Evolutionary conservation across 2,329 filamentous ascomycete genomes (phyloP).

Genomic region (Fusarium pilosicola): DNA sequence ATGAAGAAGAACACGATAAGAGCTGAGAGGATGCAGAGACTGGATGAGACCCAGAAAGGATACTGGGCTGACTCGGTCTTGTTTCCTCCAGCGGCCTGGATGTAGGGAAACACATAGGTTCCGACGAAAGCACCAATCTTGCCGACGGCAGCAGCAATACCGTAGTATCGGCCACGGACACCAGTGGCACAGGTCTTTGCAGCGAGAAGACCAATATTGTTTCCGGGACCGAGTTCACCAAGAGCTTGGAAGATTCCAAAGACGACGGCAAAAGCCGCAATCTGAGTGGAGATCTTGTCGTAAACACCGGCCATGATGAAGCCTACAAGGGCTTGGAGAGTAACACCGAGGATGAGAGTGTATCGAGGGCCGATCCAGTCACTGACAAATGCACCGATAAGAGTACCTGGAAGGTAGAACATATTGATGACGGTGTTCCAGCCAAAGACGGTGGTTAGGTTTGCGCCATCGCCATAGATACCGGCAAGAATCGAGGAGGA

Average conservation of each 20-base stretch:
- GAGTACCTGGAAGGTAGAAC: constrained; percentile 87
- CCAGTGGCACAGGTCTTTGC: constrained; percentile 90
- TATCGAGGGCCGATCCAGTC: constrained; percentile 84
- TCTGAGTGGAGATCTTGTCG: constrained; percentile 67
- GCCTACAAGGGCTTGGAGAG: constrained; percentile 78
- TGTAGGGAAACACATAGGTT: constrained; percentile 82
- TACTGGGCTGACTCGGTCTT: constrained; percentile 75
- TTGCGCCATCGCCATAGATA: constrained; percentile 66
- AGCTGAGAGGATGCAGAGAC: constrained; percentile 80
- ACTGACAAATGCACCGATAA: constrained; percentile 78
- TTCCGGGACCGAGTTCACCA: constrained; percentile 77
- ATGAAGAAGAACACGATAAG: constrained; percentile 67
- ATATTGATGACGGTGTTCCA: constrained; percentile 91
- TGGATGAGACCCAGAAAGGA: constrained; percentile 87
- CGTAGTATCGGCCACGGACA: constrained; percentile 80
- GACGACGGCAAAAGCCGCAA: constrained; percentile 52
- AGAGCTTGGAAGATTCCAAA: constrained; percentile 53
- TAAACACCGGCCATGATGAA: constrained; percentile 92
- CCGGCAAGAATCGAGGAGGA: constrained; percentile 77
- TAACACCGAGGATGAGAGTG: constrained; percentile 76
- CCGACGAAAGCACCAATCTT: constrained; percentile 89
- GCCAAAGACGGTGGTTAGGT: constrained; percentile 82
- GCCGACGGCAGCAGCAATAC: constrained; percentile 76
- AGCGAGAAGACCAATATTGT: constrained; percentile 89
- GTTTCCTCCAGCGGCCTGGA: constrained; percentile 68